A percentile compares a stretch with the other conserved stretches of the same genome.
Evolutionary conservation across 2,329 filamentous ascomycete genomes (phyloP).

Genomic region (Trichophyton mentagrophytes): DNA sequence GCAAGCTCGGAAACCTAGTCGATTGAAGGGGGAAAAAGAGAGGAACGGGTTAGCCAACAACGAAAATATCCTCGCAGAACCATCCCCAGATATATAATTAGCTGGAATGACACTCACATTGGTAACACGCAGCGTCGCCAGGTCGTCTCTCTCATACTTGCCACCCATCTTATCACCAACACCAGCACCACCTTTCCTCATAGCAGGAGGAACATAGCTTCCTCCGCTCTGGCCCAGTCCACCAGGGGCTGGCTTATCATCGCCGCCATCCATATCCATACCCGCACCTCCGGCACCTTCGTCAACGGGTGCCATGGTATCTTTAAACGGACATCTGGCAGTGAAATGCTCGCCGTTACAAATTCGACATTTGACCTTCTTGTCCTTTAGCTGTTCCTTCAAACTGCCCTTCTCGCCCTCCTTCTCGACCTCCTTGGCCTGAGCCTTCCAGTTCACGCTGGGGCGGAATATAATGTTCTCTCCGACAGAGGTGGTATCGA

Average conservation of each 20-base stretch:
- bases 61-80: neutral
- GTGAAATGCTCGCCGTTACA: constrained; percentile 99
- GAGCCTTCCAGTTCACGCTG: constrained; percentile 84
- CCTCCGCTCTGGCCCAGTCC: constrained; percentile 55
- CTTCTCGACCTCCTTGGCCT: constrained; percentile 58
- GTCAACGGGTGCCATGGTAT: constrained; percentile 74
- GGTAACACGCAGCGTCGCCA: constrained; percentile 91
- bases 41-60: constrained; percentile 4
- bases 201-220: constrained; percentile 86
- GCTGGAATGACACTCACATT: constrained; percentile 56
- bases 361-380: constrained; percentile 99
- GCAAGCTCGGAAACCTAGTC: constrained; percentile 84
- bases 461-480: constrained; percentile 98
- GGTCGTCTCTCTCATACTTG: constrained; percentile 93
- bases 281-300: constrained; percentile 33
- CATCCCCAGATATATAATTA: neutral
- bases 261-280: constrained; percentile 35
- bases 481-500: constrained; percentile 82
- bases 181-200: constrained; percentile 54
- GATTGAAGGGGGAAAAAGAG: constrained; percentile 8
- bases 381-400: constrained; percentile 71
- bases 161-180: constrained; percentile 72
- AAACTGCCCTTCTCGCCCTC: constrained; percentile 47
- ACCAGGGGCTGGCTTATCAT: constrained; percentile 32
- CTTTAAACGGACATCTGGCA: constrained; percentile 97